A percentile compares a stretch with the other conserved stretches of the same genome.
phyloP scores from a whole-genome alignment of 179 eudicot genomes.

The Carnegiea gigantea region DNA sequence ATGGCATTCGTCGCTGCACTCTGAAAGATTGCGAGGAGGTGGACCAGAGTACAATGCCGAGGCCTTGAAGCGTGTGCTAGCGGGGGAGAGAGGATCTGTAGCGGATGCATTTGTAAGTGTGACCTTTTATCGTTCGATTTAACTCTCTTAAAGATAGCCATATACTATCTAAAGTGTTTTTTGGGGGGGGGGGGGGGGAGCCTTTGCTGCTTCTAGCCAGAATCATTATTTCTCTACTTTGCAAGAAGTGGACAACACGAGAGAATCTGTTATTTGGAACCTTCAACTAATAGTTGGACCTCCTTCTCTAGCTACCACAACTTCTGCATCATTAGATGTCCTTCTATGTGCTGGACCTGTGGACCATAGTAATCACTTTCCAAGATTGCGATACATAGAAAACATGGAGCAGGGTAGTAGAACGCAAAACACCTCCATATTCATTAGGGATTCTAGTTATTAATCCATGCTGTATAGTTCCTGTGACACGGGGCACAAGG shows the following conservation, averaged over 20 bases:
- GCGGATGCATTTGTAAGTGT: constrained; percentile 91
- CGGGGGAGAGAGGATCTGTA: constrained; percentile 80
- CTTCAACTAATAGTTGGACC: no score
- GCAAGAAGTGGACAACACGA: no score
- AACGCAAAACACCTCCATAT: no score
- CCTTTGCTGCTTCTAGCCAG: not conserved
- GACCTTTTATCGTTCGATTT: not conserved
- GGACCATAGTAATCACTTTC: not conserved
- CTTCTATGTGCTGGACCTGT: not conserved
- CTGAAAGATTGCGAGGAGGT: constrained; percentile 76
- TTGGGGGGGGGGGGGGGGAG: not conserved
- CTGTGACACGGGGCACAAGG: no score
- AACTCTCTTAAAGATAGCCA: not conserved
- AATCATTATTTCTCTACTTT: no score
- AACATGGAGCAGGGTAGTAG: not conserved
- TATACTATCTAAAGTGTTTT: not conserved
- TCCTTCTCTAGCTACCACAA: no score
- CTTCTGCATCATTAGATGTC: not conserved
- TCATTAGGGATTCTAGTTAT: no score
- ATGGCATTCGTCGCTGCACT: constrained; percentile 88
- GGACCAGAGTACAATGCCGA: constrained; percentile 87
- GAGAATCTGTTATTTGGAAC: no score
- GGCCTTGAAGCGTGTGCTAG: constrained; percentile 64
- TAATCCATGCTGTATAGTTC: no score
- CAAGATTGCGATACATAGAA: not conserved